Evolutionary conservation across 352 stramenopile genomes (phyloP).

Genomic region (Thalassiosira ordinaria): DNA sequence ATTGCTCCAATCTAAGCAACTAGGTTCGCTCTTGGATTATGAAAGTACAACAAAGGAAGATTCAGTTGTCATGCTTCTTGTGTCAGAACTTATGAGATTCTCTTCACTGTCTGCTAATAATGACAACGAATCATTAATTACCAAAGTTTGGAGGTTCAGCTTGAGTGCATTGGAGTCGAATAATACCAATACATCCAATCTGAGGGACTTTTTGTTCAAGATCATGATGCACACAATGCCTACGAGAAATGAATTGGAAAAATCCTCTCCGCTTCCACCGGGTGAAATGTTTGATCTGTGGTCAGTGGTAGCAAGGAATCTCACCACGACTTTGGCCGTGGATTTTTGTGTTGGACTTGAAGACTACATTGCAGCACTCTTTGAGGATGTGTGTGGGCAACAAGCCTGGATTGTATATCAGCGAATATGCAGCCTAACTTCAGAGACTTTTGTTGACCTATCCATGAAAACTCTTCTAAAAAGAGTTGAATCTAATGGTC

Average conservation of each 20-base stretch:
- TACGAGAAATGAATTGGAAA: background rate
- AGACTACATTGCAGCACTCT: slow-evolving; percentile 32
- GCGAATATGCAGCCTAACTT: slow-evolving; percentile 35
- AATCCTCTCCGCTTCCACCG: slow-evolving; percentile 8
- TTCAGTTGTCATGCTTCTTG: slow-evolving; percentile 10
- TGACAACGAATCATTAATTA: slow-evolving; percentile 2
- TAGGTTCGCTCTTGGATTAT: slow-evolving; percentile 10
- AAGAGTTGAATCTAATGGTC: background rate
- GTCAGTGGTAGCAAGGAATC: slow-evolving; percentile 27
- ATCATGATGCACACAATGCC: slow-evolving; percentile 33
- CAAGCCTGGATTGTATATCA: slow-evolving; percentile 47
- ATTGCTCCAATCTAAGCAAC: slow-evolving; percentile 16
- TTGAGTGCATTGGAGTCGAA: slow-evolving; percentile 14
- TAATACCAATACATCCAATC: background rate
- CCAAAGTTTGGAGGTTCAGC: slow-evolving; percentile 28
- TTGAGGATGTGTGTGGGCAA: slow-evolving; percentile 1
- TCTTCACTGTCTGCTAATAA: background rate
- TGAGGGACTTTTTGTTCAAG: slow-evolving; percentile 49
- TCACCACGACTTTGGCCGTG: slow-evolving; percentile 7
- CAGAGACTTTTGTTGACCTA: slow-evolving; percentile 26
- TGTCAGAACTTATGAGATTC: slow-evolving; percentile 31
- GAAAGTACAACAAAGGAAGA: background rate
- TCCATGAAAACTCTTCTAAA: slow-evolving; percentile 28
- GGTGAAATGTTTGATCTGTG: slow-evolving; percentile 49
- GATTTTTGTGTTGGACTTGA: slow-evolving; percentile 37